phyloP scores from a whole-genome alignment of 441 rosid species.

The Eruca vesicaria region DNA sequence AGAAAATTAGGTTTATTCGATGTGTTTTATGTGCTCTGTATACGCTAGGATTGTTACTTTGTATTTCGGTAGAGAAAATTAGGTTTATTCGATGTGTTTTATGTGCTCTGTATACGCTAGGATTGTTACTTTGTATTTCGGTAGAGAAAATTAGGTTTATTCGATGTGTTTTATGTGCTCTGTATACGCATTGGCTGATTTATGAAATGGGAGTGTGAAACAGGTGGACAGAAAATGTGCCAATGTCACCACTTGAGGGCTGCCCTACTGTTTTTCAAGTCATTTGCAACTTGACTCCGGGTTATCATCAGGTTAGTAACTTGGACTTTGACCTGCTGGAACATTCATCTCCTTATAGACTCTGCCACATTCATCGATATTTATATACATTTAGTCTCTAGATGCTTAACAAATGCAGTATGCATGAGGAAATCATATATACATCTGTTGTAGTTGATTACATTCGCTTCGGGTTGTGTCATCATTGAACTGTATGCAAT shows the following conservation, averaged over 20 bases:
- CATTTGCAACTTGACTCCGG: constrained; percentile 77
- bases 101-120: constrained; percentile 19
- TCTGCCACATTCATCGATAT: background rate
- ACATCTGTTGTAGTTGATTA: background rate
- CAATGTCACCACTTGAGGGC: constrained; percentile 92
- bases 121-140: no score
- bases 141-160: no score
- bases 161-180: no score
- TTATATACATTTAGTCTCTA: constrained; percentile 6
- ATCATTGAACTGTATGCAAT: constrained; percentile 3
- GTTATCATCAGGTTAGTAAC: constrained; percentile 80
- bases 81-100: no score
- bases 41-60: no score
- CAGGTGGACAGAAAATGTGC: constrained; percentile 84
- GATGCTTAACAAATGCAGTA: constrained; percentile 12
- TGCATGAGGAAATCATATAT: constrained; percentile 18
- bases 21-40: constrained; percentile 15
- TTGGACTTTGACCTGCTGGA: background rate
- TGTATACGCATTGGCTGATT: no score
- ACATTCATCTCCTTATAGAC: background rate
- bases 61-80: no score
- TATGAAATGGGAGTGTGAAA: constrained; percentile 29
- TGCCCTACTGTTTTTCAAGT: constrained; percentile 92
- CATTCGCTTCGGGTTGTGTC: background rate
- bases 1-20: no score